Conservation (phyloP, 305 asterid genomes). For the Fraxinus angustifolia region DNA sequence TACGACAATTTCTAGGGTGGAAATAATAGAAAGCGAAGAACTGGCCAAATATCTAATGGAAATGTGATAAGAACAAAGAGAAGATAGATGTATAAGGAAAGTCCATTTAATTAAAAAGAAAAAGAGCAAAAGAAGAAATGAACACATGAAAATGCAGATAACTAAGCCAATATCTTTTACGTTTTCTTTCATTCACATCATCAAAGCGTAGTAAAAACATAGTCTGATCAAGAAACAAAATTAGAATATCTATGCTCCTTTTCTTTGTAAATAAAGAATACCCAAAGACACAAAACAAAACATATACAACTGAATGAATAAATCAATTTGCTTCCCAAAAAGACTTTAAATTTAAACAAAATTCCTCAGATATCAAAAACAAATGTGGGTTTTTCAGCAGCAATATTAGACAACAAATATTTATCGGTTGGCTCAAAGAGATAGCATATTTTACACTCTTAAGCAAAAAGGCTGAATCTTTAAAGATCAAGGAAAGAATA, state of each 20-base stretch:
- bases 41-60: not conserved
- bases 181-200: not conserved
- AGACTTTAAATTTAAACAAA: not conserved
- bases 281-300: not conserved
- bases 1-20: not conserved
- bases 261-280: not conserved
- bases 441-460: not conserved
- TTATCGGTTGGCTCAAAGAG: not conserved
- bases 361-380: not conserved
- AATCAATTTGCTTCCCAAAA: not conserved
- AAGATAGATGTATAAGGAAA: not conserved
- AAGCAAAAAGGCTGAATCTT: constrained; percentile 11
- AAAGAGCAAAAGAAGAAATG: constrained; percentile 2
- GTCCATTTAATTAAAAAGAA: not conserved
- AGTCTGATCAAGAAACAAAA: not conserved
- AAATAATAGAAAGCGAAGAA: constrained; percentile 5
- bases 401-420: not conserved
- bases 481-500: constrained; percentile 3
- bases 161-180: not conserved
- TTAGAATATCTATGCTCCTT: not conserved
- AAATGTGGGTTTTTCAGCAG: not conserved
- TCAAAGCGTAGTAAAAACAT: not conserved
- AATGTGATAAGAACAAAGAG: not conserved
- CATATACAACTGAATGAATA: not conserved
- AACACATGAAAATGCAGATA: constrained; percentile 9